phyloP scores from a whole-genome alignment of 805 yeast species.

The Wickerhamiella spandovensis region DNA sequence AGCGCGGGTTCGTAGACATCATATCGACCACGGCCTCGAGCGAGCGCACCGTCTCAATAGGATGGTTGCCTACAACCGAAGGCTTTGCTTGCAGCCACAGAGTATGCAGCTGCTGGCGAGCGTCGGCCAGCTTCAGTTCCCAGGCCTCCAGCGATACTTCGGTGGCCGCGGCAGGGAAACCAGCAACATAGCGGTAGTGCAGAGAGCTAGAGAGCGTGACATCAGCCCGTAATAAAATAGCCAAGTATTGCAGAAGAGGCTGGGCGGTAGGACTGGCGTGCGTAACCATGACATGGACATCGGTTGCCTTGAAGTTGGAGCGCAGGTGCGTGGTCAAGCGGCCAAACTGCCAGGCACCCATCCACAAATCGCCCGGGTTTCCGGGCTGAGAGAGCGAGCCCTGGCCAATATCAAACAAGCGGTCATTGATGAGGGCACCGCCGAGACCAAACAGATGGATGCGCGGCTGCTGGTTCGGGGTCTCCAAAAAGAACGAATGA shows the following conservation, averaged over 20 bases:
- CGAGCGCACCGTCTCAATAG: background rate
- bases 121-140: slow-evolving; percentile 2
- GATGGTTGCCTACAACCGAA: background rate
- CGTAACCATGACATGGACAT: slow-evolving; percentile 48
- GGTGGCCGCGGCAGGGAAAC: slow-evolving; percentile 54
- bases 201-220: slow-evolving; percentile 60
- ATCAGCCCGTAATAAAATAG: slow-evolving; percentile 54
- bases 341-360: slow-evolving; percentile 58
- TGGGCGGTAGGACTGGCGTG: slow-evolving; percentile 63
- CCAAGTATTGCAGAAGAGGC: slow-evolving; percentile 53
- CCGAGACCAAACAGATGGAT: slow-evolving; percentile 59
- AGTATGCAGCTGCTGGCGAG: slow-evolving; percentile 1
- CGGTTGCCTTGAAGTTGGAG: slow-evolving; percentile 26
- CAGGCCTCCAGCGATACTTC: slow-evolving; percentile 31
- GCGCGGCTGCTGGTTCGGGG: slow-evolving; percentile 21
- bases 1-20: background rate
- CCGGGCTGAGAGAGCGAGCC: slow-evolving; percentile 37
- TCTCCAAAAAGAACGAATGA: slow-evolving; percentile 30
- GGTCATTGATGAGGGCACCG: slow-evolving; percentile 53
- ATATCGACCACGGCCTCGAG: background rate
- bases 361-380: slow-evolving; percentile 61
- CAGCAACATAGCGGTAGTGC: slow-evolving; percentile 56
- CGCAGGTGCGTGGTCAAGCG: slow-evolving; percentile 41
- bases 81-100: slow-evolving; percentile 2
- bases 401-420: slow-evolving; percentile 54